Evolutionary conservation across 148 eudicot genomes (phyloP), one percentile per base, ranked within the genome.

Genomic region (Diospyros lotus): DNA sequence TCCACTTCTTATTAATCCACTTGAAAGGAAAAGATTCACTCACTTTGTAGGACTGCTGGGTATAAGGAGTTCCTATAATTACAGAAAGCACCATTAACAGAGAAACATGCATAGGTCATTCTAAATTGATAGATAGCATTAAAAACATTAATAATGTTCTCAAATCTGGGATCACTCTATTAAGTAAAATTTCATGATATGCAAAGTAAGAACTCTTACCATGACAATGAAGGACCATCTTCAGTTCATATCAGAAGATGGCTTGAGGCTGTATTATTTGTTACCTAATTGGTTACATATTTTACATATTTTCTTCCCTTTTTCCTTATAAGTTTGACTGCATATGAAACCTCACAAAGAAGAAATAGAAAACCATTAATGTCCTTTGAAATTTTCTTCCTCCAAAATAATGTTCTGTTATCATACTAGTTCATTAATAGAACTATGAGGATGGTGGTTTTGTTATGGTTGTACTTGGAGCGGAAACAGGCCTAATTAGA

Each of bases 21-120:
- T 93, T 93, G 82, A 89, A 93, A 9, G 98, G 98, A 79, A 93
- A 93, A 46, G 98, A 89, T 69, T 93, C 98, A 46, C 98, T 93
- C 79, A 93, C 98, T 93, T 93, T 90, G 80, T 93, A 93, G 1
- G 98, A 93, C 69, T 93, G 98, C 78, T 93, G 98, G 55, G 96
- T 89, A 73, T 93, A 93, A 74, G 98, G 89, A 71, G 98, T 93
- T 74, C 98, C 98, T 93, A 78, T 51, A 71, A 70, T 15, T 6
- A 15, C 45, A 65, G 14, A 72, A 64, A 42, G 66, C 64, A 78
- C 4, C 58, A 48, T 50, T 46, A 73, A 8, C 50, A 50, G 46
- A 46, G 68, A 62, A 73, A 11, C 41, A 39, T 58, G 56, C n/a
- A 17, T 43, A 63, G 40, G 63, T 62, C 73, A 70, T 39, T 51